These are phyloP conservation scores for Fagopyrum esculentum DNA, from an alignment of 148 eudicot genomes.

Conservation along the genomic window DNA sequence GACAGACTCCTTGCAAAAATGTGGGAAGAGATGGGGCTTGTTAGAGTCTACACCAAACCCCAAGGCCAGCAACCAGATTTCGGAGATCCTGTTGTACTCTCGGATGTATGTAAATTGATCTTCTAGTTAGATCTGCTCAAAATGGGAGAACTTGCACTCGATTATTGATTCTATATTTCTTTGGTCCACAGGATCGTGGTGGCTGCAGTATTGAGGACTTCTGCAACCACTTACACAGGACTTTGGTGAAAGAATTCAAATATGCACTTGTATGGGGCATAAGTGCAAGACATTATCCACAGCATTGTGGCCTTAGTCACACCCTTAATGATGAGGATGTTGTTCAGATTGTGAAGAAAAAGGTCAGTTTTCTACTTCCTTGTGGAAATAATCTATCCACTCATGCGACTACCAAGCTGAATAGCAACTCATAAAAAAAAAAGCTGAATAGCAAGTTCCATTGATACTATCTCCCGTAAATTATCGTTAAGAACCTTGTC, in stretches of 20 bases:
- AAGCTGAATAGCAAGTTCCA: neutral
- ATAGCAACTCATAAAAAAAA: too few species aligned
- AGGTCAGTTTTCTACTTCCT: slow-evolving; percentile 38
- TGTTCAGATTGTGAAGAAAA: slow-evolving; percentile 94
- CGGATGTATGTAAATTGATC: slow-evolving; percentile 51
- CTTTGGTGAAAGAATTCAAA: slow-evolving; percentile 82
- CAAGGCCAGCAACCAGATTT: slow-evolving; percentile 99
- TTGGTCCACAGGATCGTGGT: slow-evolving; percentile 73
- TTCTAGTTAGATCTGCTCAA: slow-evolving; percentile 3
- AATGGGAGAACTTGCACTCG: slow-evolving; percentile 1
- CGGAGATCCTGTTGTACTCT: slow-evolving; percentile 88
- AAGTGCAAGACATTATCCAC: slow-evolving; percentile 95
- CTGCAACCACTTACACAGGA: slow-evolving; percentile 91
- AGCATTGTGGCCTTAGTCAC: slow-evolving; percentile 92
- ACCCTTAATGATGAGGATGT: slow-evolving; percentile 93
- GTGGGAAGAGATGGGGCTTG: slow-evolving; percentile 99
- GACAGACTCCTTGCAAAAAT: slow-evolving; percentile 91
- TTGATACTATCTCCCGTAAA: neutral
- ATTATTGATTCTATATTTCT: neutral
- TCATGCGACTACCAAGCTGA: too few species aligned
- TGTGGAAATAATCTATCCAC: neutral
- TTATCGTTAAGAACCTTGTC: neutral
- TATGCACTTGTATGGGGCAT: slow-evolving; percentile 92
- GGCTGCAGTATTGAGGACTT: slow-evolving; percentile 92
- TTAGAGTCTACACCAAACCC: slow-evolving; percentile 95